These are phyloP conservation scores for Penicillium arizonense DNA, from an alignment of 495 filamentous ascomycete species.

Conservation along the genomic window DNA sequence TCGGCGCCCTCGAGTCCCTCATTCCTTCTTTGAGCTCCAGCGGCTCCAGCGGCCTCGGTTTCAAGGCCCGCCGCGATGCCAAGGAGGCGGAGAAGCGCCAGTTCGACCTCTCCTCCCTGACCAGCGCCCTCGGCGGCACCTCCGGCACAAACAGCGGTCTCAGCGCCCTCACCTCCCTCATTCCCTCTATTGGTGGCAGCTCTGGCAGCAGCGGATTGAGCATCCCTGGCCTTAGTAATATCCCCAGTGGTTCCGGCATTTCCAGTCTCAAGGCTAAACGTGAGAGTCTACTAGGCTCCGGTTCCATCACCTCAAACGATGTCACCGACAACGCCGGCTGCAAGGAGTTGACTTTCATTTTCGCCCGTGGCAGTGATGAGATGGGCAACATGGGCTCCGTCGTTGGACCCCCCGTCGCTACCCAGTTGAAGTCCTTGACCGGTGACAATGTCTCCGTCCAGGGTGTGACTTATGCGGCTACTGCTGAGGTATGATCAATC, in stretches of 20 bases:
- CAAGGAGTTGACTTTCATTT: constrained; percentile 53
- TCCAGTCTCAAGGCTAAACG: neutral
- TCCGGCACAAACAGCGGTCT: constrained; percentile 2
- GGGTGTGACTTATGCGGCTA: constrained; percentile 55
- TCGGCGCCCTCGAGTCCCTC: constrained; percentile 14
- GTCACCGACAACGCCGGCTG: constrained; percentile 40
- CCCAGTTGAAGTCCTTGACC: constrained; percentile 38
- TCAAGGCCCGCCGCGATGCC: neutral
- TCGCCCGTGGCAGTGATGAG: constrained; percentile 57
- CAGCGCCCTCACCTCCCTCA: neutral
- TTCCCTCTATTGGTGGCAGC: neutral
- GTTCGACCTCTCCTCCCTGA: neutral
- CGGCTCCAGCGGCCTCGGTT: constrained; percentile 6
- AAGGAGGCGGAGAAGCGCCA: neutral
- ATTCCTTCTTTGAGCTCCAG: constrained; percentile 2
- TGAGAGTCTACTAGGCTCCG: constrained; percentile 2
- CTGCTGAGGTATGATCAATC: constrained; percentile 26
- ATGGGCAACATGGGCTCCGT: constrained; percentile 57
- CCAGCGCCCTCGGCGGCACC: constrained; percentile 2
- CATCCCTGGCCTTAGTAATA: neutral
- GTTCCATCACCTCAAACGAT: constrained; percentile 42
- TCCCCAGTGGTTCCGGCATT: neutral
- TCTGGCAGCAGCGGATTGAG: neutral
- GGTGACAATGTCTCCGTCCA: constrained; percentile 48
- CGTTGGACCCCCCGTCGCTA: constrained; percentile 55